Evolutionary conservation across 257 asterid genomes (phyloP).

Genomic region (Osmanthus fragrans): DNA sequence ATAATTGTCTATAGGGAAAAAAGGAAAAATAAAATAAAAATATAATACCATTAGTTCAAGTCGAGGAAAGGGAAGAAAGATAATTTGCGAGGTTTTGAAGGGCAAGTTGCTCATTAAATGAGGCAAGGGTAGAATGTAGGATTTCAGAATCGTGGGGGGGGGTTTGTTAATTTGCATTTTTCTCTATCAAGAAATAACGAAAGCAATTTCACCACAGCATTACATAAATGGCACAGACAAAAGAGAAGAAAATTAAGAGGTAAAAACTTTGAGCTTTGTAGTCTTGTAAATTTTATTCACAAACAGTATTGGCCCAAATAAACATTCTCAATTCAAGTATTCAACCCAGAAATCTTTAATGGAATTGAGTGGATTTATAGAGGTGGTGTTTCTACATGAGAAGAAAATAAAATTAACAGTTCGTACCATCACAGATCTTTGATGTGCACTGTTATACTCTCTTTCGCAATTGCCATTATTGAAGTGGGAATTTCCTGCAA

Average conservation of each 20-base stretch:
- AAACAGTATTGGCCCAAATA: not conserved
- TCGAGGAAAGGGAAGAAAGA: slow-evolving; percentile 7
- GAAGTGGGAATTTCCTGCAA: no score
- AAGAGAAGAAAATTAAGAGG: not conserved
- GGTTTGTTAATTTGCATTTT: not conserved
- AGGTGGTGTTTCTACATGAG: no score
- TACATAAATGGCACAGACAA: not conserved
- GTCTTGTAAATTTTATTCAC: not conserved
- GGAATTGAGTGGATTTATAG: no score
- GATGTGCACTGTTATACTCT: no score
- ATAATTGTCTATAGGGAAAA: not conserved
- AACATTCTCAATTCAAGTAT: not conserved
- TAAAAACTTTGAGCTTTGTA: not conserved
- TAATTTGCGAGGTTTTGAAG: not conserved
- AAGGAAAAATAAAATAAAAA: not conserved
- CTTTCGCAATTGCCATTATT: no score
- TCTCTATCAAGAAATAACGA: not conserved
- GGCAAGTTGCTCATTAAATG: not conserved
- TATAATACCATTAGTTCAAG: not conserved
- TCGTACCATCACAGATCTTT: no score
- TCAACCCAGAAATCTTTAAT: no score
- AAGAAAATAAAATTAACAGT: no score
- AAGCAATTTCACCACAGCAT: not conserved
- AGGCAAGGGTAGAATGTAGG: not conserved
- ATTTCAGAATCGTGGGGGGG: not conserved